These are phyloP conservation scores for Penicillium nordicum DNA, from an alignment of 2,329 filamentous ascomycete genomes.

Conservation along the genomic window DNA sequence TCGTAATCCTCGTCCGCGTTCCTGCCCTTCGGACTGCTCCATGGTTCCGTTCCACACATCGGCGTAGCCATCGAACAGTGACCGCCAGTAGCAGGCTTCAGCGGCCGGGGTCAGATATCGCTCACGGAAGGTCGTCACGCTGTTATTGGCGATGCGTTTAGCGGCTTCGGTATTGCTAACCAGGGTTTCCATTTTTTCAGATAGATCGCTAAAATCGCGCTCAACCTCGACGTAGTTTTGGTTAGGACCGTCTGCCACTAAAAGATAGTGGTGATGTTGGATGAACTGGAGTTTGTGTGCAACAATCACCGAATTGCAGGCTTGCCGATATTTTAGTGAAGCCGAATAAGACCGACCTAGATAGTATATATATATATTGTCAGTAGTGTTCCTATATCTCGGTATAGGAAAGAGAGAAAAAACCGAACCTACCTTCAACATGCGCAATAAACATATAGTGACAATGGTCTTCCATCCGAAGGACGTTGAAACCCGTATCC, in stretches of 20 bases:
- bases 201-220: slow-evolving; percentile 55
- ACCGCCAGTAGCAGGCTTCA: slow-evolving; percentile 53
- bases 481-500: slow-evolving; percentile 41
- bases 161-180: slow-evolving; percentile 39
- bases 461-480: slow-evolving; percentile 50
- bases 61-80: slow-evolving; percentile 36
- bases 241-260: slow-evolving; percentile 41
- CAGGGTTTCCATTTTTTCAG: slow-evolving; percentile 38
- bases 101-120: slow-evolving; percentile 51
- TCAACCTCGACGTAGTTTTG: slow-evolving; percentile 50
- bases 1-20: slow-evolving; percentile 23
- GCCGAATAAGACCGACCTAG: slow-evolving; percentile 48
- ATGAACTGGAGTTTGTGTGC: slow-evolving; percentile 48
- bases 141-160: slow-evolving; percentile 47
- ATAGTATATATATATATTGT: too few species aligned
- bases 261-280: slow-evolving; percentile 48
- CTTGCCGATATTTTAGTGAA: slow-evolving; percentile 50
- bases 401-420: too few species aligned
- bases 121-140: slow-evolving; percentile 46
- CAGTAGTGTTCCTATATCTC: too few species aligned
- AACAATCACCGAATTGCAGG: slow-evolving; percentile 48
- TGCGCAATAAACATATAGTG: too few species aligned
- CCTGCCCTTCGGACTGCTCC: slow-evolving; percentile 8
- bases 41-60: slow-evolving; percentile 24
- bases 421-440: slow-evolving; percentile 45